Evolutionary conservation across 192 early-diverging fungal genomes (phyloP).

Genomic region (Mortierella claussenii): DNA sequence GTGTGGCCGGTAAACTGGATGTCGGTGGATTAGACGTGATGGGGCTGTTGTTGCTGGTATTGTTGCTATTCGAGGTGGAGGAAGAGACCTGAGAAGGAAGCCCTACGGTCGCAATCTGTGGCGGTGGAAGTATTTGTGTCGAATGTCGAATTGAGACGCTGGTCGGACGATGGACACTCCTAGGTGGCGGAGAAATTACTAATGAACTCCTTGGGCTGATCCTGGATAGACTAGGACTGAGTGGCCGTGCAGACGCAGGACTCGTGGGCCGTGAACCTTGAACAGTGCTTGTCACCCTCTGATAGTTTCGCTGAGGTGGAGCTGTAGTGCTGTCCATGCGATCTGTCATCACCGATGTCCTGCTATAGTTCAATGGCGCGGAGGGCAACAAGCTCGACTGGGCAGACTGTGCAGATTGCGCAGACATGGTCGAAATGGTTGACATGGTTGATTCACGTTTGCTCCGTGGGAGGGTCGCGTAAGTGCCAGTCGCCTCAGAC

Average conservation of each 20-base stretch:
- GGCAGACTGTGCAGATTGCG: no score
- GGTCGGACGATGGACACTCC: slow-evolving; percentile 35
- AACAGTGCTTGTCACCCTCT: slow-evolving; percentile 1
- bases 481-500: background rate
- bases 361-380: background rate
- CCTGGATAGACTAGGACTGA: slow-evolving; percentile 24
- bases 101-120: slow-evolving; percentile 19
- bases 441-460: slow-evolving; percentile 44
- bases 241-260: slow-evolving; percentile 25
- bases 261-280: slow-evolving; percentile 22
- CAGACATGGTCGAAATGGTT: background rate
- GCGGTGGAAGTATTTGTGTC: slow-evolving; percentile 42
- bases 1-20: slow-evolving; percentile 23
- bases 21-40: slow-evolving; percentile 17
- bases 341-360: slow-evolving; percentile 11
- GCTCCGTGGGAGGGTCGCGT: slow-evolving; percentile 29
- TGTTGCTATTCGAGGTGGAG: background rate
- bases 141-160: slow-evolving; percentile 42
- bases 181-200: slow-evolving; percentile 42
- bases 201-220: slow-evolving; percentile 42
- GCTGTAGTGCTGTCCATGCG: background rate
- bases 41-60: background rate
- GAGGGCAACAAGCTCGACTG: no score
- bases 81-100: slow-evolving; percentile 5
- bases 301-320: slow-evolving; percentile 1